Conservation (phyloP, 768 basidiomycete genomes). For the Suillus paluster region DNA sequence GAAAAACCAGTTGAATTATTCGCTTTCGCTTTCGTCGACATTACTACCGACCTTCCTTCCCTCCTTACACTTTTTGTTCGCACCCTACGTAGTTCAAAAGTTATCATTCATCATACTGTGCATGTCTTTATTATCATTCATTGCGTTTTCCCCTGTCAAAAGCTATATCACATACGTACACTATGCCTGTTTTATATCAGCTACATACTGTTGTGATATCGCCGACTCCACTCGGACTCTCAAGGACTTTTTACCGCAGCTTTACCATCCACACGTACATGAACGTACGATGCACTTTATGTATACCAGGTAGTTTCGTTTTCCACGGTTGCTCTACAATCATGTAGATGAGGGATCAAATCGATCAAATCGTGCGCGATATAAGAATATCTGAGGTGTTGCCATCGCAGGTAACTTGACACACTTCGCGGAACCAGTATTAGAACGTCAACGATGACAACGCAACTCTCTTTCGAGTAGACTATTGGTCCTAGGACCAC, state of each 20-base stretch:
- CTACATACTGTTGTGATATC: neutral
- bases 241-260: neutral
- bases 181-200: constrained; percentile 6
- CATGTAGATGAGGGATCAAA: neutral
- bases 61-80: neutral
- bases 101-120: neutral
- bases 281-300: neutral
- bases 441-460: too few species aligned
- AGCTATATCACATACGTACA: neutral
- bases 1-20: constrained; percentile 14
- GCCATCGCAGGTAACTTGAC: neutral
- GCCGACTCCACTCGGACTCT: constrained; percentile 4
- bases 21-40: neutral
- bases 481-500: neutral
- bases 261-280: neutral
- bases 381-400: neutral
- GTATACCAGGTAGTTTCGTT: neutral
- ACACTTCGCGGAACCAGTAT: neutral
- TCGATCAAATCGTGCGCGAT: too few species aligned
- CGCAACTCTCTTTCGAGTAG: too few species aligned
- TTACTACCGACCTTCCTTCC: neutral
- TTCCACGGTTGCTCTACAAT: neutral
- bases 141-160: neutral
- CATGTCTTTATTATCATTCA: neutral
- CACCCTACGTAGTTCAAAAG: neutral